Evolutionary conservation across 768 basidiomycete species (phyloP), one percentile per base, ranked within the genome.

Genomic region (Macrolepiota albuminosa): DNA sequence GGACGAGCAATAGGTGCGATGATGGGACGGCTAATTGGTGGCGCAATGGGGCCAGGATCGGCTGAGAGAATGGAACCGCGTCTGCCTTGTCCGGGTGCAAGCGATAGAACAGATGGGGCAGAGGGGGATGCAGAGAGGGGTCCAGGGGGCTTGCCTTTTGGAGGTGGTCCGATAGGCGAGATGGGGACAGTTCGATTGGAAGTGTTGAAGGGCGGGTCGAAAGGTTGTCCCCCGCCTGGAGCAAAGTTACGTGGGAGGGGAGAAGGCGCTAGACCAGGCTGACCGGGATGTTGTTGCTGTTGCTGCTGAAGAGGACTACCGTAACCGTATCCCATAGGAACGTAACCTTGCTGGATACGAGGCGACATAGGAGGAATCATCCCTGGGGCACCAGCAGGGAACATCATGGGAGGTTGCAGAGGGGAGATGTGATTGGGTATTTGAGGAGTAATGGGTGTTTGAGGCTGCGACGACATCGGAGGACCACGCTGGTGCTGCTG

Each of bases 1-100:
- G 88, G 88, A 4, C 86, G 79, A 6, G 88, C 89, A 53, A 92
- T 89, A 11, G 89, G 88, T 16, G 85, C 83, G 36, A 81, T 57
- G 11, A 64, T 53, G 14, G 60, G 60, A n/a, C 63, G 60, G 45
- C 43, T 34, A 11, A 49, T 78, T 6, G 86, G 85, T 29, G 84
- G 80, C 21, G 80, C 81, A 61, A 87, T 85, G 13, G 84, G 85
- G 24, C 88, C 85, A 29, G 81, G 84, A 49, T 79, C 81, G 7
- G 76, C 66, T 47, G 73, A 73, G 63, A 68, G 49, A 73, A 70
- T 39, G 59, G 81, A 83, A 14, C 74, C 62, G 57, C 83, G 78
- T 45, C 85, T 74, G 50, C 78, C 76, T 49, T 79, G 69, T 39
- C 81, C 82, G 43, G 82, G 78, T 29, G 80, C 74, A 42, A 85